phyloP scores from a whole-genome alignment of 1,284 basidiomycete species.

The Sanghuangporus baumii region DNA sequence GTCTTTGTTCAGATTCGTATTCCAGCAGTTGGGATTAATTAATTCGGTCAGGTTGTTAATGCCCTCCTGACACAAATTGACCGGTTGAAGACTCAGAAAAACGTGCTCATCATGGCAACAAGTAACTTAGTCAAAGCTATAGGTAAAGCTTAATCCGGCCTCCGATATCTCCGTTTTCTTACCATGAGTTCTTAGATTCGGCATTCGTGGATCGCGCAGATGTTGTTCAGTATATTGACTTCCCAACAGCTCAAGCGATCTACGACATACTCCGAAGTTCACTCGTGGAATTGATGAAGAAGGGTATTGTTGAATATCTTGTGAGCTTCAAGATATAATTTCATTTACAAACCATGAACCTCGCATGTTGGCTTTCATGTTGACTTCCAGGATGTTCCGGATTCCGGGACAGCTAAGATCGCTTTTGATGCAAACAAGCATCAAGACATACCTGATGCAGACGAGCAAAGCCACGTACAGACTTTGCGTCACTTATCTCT shows the following conservation, averaged over 20 bases:
- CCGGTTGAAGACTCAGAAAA: constrained; percentile 88
- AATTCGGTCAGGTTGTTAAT: constrained; percentile 78
- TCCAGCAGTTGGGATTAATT: background rate
- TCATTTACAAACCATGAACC: background rate
- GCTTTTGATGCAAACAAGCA: constrained; percentile 16
- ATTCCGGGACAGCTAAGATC: constrained; percentile 23
- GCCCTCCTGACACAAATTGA: constrained; percentile 96
- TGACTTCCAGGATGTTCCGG: constrained; percentile 30
- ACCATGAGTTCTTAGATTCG: constrained; percentile 50
- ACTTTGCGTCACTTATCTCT: constrained; percentile 10
- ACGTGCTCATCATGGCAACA: constrained; percentile 94
- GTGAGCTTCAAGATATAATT: constrained; percentile 29
- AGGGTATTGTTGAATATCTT: constrained; percentile 59
- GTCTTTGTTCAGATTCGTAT: constrained; percentile 22
- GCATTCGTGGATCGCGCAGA: constrained; percentile 98
- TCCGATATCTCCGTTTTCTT: background rate
- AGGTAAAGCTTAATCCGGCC: constrained; percentile 42
- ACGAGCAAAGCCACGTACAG: constrained; percentile 2
- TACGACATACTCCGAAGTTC: constrained; percentile 92
- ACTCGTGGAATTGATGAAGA: constrained; percentile 72
- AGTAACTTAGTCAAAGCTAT: constrained; percentile 95
- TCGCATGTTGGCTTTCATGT: constrained; percentile 26
- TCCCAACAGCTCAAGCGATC: constrained; percentile 85
- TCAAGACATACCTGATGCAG: background rate
- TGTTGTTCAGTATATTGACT: constrained; percentile 91